These are phyloP conservation scores for Paramyrothecium roridum DNA, from an alignment of 2,329 filamentous ascomycete genomes.

Conservation along the genomic window DNA sequence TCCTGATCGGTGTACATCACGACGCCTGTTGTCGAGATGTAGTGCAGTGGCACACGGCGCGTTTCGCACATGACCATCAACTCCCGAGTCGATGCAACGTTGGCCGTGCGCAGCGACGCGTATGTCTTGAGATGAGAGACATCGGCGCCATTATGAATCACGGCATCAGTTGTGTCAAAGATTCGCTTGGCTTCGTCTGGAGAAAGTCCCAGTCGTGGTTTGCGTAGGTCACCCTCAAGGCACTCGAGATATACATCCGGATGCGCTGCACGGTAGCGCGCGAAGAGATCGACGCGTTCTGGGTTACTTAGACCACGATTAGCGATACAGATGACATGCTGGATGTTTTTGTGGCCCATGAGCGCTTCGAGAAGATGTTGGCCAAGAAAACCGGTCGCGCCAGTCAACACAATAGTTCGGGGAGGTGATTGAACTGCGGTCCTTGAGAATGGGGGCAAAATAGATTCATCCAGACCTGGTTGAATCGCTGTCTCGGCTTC, in stretches of 20 bases:
- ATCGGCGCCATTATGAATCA: neutral
- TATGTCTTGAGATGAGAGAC: neutral
- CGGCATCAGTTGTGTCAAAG: neutral
- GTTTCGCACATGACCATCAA: neutral
- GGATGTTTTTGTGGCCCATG: neutral
- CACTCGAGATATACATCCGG: constrained; percentile 25
- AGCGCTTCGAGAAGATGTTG: neutral
- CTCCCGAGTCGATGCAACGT: neutral
- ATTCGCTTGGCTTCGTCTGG: neutral
- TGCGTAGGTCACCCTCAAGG: constrained; percentile 11
- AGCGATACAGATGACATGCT: neutral
- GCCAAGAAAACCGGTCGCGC: neutral
- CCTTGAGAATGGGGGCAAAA: neutral
- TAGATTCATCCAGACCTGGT: neutral
- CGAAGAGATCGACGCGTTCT: constrained; percentile 22
- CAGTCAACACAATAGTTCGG: neutral
- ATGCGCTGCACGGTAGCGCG: no score
- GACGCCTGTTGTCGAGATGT: neutral
- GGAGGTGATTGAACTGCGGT: neutral
- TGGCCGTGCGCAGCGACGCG: neutral
- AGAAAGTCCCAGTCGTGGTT: constrained; percentile 25
- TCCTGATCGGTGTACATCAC: neutral
- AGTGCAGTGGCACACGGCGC: neutral
- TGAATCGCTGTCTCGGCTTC: neutral
- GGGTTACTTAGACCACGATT: constrained; percentile 6